Base-by-base conservation (phyloP, 768 basidiomycete species). In the Imleria badia region DNA sequence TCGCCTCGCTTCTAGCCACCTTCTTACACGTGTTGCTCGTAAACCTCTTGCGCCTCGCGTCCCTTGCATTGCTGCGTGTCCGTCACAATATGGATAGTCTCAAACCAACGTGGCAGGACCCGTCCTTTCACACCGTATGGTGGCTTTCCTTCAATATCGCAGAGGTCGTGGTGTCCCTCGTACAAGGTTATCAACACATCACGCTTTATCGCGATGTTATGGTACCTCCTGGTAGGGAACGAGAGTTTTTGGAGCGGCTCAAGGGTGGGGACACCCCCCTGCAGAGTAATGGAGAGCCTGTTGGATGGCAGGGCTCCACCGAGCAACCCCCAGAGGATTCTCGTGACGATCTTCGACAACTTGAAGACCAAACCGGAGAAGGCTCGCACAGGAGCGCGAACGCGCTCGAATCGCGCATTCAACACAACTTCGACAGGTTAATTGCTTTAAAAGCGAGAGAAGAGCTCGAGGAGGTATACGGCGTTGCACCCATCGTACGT, bases 381-480 rank as follows among this genome's bases (percentile, higher is more conserved):
- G 26, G 20, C 29, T 12, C 55, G 20, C 43, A 14, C 17, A 30
- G 53, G 22, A 46, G 41, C n/a, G 41, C 53, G 30, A 48, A 38
- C 17, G 50, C 61, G 3, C 58, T 78, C 14, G 54, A 70, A 51
- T 43, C 60, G 35, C 81, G 80, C 52, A 76, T 89, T 31, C 85
- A 89, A 54, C 73, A 77, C 39, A 87, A 91, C 65, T 72, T 92
- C 33, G 84, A 89, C 26, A 75, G 81, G 65, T 70, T 93, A 22
- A 66, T 89, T 38, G 73, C 77, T 2, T 67, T 89, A 49, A 86
- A 85, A 62, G 78, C 76, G 19, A 75, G 90, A 39, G 85, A 89
- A 64, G 91, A 93, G 54, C 70, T 94, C 36, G 91, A 92, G 65
- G 82, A 84, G 45, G 77, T 91, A 6, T 92, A 90, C 62, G 91